phyloP scores from a whole-genome alignment of 1,284 basidiomycete genomes.

The Hemileia vastatrix region DNA sequence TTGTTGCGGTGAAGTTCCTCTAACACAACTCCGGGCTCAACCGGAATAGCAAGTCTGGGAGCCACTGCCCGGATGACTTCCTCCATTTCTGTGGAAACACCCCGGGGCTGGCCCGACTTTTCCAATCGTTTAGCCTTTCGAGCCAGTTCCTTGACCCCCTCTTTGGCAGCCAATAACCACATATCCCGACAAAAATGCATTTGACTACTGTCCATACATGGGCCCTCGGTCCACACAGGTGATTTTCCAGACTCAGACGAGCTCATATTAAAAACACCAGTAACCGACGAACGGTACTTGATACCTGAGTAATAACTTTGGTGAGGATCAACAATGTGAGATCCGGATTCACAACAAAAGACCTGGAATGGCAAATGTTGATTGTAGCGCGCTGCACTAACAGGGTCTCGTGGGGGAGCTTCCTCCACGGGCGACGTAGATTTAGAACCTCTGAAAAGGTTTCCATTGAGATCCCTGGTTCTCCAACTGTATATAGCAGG shows the following conservation, averaged over 20 bases:
- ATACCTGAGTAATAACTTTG: slow-evolving; percentile 87
- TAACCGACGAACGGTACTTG: slow-evolving; percentile 61
- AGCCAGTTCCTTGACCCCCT: slow-evolving; percentile 51
- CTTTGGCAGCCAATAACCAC: slow-evolving; percentile 71
- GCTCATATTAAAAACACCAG: slow-evolving; percentile 54
- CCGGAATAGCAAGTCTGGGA: slow-evolving; percentile 22
- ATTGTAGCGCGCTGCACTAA: slow-evolving; percentile 68
- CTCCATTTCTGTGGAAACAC: slow-evolving; percentile 36
- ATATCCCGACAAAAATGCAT: slow-evolving; percentile 92
- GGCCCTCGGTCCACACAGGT: slow-evolving; percentile 55
- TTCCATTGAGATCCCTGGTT: slow-evolving; percentile 86
- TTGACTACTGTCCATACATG: slow-evolving; percentile 83
- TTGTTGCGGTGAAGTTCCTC: too few relatives aligned
- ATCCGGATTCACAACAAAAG: slow-evolving; percentile 92
- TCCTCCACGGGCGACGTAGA: slow-evolving; percentile 80
- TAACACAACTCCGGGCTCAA: not conserved
- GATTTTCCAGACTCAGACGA: slow-evolving; percentile 51
- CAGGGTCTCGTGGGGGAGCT: slow-evolving; percentile 73
- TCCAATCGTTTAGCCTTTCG: slow-evolving; percentile 28
- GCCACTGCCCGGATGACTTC: slow-evolving; percentile 42
- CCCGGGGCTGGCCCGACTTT: slow-evolving; percentile 24
- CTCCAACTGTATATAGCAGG: slow-evolving; percentile 58
- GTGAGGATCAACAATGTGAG: slow-evolving; percentile 81
- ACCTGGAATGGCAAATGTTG: slow-evolving; percentile 90
- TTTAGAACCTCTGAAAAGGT: slow-evolving; percentile 87